Evolutionary conservation across 2,329 filamentous ascomycete species (phyloP).

Genomic region (Pseudogymnoascus sp.): DNA sequence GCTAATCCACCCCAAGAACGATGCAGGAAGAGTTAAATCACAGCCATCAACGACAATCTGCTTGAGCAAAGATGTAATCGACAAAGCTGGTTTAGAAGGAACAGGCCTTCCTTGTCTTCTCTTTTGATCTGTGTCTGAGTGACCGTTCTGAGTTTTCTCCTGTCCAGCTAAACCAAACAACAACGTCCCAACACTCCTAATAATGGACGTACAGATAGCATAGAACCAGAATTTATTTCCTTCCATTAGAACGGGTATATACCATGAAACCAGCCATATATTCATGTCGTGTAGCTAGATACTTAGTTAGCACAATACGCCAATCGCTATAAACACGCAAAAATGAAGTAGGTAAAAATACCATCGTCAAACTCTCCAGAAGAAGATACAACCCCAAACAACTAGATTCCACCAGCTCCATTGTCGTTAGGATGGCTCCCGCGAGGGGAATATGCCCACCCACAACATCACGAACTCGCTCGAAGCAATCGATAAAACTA

Average conservation of each 20-base stretch:
- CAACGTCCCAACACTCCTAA: conserved; percentile 7
- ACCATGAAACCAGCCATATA: conserved; percentile 15
- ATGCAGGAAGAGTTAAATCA: conserved; percentile 14
- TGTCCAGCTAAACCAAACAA: neutral
- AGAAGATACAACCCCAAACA: conserved; percentile 5
- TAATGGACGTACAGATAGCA: conserved; percentile 12
- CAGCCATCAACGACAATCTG: conserved; percentile 10
- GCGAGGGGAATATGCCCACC: neutral
- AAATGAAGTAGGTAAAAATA: neutral
- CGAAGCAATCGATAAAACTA: conserved; percentile 12
- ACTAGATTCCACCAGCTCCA: conserved; percentile 6
- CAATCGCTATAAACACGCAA: neutral
- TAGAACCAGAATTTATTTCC: conserved; percentile 16
- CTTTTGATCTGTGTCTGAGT: neutral
- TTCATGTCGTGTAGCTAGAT: conserved; percentile 14
- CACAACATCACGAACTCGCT: conserved; percentile 10
- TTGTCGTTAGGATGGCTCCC: neutral
- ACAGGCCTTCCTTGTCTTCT: neutral
- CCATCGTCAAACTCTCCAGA: conserved; percentile 4
- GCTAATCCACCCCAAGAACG: conserved; percentile 12
- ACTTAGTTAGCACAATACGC: neutral
- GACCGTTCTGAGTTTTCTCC: neutral
- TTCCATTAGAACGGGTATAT: conserved; percentile 12
- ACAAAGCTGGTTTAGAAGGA: neutral
- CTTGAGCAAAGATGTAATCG: neutral